Percentiles rank a stretch among this genome's conserved stretches.
Conservation (phyloP, 1,139 yeast species). For the Debaryomyces psychrophilus region DNA sequence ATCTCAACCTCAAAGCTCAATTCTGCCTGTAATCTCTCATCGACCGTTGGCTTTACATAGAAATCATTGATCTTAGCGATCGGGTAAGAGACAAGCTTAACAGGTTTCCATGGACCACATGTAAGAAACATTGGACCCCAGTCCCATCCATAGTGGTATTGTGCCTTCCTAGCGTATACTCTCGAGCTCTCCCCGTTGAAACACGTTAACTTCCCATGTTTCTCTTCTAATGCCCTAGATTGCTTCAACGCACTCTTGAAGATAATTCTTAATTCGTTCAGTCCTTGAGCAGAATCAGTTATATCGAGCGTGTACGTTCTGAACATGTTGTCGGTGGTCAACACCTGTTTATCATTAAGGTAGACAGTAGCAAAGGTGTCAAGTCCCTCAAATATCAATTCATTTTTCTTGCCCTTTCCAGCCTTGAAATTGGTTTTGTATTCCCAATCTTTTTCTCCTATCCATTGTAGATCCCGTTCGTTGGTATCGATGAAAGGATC, state of each 20-base stretch:
- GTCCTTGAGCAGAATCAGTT: constrained; percentile 11
- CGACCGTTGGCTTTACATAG: constrained; percentile 24
- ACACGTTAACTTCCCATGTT: constrained; percentile 25
- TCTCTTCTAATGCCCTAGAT: constrained; percentile 25
- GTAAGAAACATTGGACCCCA: constrained; percentile 56
- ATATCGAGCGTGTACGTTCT: constrained; percentile 23
- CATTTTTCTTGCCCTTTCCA: constrained; percentile 18
- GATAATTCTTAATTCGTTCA: constrained; percentile 23
- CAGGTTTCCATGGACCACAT: constrained; percentile 51
- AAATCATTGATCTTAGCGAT: constrained; percentile 21
- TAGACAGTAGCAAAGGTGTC: constrained; percentile 47
- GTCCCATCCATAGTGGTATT: constrained; percentile 62
- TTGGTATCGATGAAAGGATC: constrained; percentile 48
- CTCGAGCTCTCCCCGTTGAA: constrained; percentile 47
- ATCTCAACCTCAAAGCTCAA: constrained; percentile 2
- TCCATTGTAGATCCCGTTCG: constrained; percentile 49
- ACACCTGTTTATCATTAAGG: constrained; percentile 35
- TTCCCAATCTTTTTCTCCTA: constrained; percentile 48
- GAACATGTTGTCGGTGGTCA: constrained; percentile 44
- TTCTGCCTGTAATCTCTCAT: constrained; percentile 11
- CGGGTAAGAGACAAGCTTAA: constrained; percentile 32
- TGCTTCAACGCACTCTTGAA: constrained; percentile 27
- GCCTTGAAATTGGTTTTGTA: constrained; percentile 28
- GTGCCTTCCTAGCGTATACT: constrained; percentile 52
- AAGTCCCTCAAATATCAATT: constrained; percentile 44